A percentile compares a stretch with the other conserved stretches of the same genome.
Conservation (phyloP, 2,329 filamentous ascomycete species). For the Colletotrichum sansevieriae region DNA sequence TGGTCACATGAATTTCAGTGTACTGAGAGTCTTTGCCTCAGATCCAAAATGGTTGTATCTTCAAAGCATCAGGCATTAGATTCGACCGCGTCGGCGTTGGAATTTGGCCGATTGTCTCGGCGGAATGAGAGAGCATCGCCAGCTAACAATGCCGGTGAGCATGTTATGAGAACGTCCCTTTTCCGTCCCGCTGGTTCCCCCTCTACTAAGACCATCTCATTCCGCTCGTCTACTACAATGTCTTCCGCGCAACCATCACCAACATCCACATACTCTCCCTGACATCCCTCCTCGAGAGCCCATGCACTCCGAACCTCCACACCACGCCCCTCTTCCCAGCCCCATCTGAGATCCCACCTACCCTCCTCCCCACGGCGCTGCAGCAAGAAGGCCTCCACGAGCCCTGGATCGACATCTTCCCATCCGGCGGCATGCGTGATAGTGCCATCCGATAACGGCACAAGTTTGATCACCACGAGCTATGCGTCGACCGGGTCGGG, state of each 20-base stretch:
- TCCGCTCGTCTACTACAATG: constrained; percentile 53
- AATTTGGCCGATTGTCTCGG: no score
- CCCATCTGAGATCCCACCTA: constrained; percentile 41
- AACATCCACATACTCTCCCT: constrained; percentile 50
- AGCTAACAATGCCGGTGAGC: no score
- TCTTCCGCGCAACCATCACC: constrained; percentile 51
- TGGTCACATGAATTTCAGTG: no score
- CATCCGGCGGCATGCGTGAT: constrained; percentile 47
- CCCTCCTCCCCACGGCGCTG: constrained; percentile 45
- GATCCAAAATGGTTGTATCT: no score
- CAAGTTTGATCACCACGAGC: constrained; percentile 19
- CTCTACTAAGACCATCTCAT: constrained; percentile 50
- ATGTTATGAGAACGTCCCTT: no score
- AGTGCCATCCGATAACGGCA: constrained; percentile 44
- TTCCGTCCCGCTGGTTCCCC: no score
- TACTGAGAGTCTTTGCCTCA: no score
- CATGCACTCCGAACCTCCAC: constrained; percentile 28
- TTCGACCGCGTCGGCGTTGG: no score
- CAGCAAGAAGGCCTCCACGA: constrained; percentile 45
- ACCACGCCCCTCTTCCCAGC: constrained; percentile 44
- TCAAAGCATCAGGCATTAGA: no score
- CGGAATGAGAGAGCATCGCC: no score
- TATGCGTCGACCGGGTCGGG: constrained; percentile 32
- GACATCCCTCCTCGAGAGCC: constrained; percentile 38
- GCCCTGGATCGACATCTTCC: constrained; percentile 50